Evolutionary conservation across 2,329 filamentous ascomycete genomes (phyloP).

Genomic region (Lecanoromycetidae sp.): DNA sequence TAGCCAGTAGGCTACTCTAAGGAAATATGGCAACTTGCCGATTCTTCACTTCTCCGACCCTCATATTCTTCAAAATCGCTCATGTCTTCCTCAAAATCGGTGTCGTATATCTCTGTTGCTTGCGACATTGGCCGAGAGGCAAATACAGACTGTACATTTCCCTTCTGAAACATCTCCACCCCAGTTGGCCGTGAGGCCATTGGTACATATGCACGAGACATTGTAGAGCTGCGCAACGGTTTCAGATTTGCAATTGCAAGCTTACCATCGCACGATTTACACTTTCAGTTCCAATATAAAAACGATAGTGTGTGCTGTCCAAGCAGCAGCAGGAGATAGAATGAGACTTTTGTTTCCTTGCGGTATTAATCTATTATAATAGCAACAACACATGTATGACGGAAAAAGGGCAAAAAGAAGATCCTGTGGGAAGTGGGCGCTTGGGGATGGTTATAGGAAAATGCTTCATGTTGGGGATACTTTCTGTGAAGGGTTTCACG

Average conservation of each 20-base stretch:
- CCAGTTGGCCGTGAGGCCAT: constrained; percentile 22
- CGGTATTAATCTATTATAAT: constrained; percentile 11
- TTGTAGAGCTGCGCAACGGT: not conserved
- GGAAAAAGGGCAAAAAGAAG: constrained; percentile 26
- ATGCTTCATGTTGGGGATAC: constrained; percentile 17
- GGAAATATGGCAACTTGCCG: constrained; percentile 41
- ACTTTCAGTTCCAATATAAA: too few species aligned
- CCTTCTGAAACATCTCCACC: constrained; percentile 39
- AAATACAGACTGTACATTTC: constrained; percentile 47
- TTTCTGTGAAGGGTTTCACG: constrained; percentile 1
- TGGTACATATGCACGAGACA: constrained; percentile 13
- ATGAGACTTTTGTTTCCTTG: constrained; percentile 7
- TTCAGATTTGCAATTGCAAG: not conserved
- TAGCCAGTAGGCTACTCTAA: not conserved
- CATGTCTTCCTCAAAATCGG: constrained; percentile 55
- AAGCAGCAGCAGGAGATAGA: constrained; percentile 2
- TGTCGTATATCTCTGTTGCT: constrained; percentile 66
- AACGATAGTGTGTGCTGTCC: not conserved
- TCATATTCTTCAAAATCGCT: constrained; percentile 50
- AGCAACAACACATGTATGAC: constrained; percentile 19
- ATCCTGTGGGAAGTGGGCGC: constrained; percentile 32
- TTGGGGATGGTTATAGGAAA: constrained; percentile 33
- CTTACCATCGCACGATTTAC: constrained; percentile 15
- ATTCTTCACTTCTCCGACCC: constrained; percentile 55
- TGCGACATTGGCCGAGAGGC: constrained; percentile 54